Conservation (phyloP, 345 rosid species). For the Linum usitatissimum region DNA sequence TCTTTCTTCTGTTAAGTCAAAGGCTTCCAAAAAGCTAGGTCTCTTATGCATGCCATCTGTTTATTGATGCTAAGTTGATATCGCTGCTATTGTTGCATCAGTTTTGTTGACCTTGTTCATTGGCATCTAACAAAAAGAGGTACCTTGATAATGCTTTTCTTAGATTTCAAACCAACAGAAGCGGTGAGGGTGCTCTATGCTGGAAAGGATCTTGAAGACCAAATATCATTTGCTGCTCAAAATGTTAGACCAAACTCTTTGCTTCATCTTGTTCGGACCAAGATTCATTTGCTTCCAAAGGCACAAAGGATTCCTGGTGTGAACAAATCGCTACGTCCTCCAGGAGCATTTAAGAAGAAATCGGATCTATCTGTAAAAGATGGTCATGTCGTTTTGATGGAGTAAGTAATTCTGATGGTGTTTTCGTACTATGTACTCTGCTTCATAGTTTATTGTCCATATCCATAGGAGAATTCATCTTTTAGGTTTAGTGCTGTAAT, state of each 20-base stretch:
- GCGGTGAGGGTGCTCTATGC: constrained; percentile 61
- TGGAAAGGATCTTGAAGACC: constrained; percentile 89
- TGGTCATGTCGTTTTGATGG: constrained; percentile 91
- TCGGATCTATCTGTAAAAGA: constrained; percentile 93
- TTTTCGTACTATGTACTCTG: neutral
- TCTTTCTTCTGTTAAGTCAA: constrained; percentile 63
- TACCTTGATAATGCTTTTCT: constrained; percentile 12
- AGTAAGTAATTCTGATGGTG: constrained; percentile 43
- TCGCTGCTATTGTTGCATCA: neutral
- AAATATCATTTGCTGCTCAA: constrained; percentile 62
- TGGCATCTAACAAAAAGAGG: neutral
- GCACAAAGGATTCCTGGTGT: constrained; percentile 90
- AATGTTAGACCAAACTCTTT: constrained; percentile 83
- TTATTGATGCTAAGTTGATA: neutral
- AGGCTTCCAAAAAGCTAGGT: constrained; percentile 97
- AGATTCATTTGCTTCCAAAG: constrained; percentile 65
- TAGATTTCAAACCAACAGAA: constrained; percentile 91
- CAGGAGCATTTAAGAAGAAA: constrained; percentile 99
- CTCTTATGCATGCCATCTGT: constrained; percentile 9
- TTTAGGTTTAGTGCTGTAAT: neutral
- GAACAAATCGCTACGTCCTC: constrained; percentile 85
- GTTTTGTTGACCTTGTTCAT: neutral
- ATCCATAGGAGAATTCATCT: neutral
- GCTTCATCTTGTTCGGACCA: constrained; percentile 87
- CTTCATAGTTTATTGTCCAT: neutral